Evolutionary conservation across 2,329 filamentous ascomycete genomes (phyloP), one percentile per base, ranked within the genome.

Genomic region (Clonostachys solani): DNA sequence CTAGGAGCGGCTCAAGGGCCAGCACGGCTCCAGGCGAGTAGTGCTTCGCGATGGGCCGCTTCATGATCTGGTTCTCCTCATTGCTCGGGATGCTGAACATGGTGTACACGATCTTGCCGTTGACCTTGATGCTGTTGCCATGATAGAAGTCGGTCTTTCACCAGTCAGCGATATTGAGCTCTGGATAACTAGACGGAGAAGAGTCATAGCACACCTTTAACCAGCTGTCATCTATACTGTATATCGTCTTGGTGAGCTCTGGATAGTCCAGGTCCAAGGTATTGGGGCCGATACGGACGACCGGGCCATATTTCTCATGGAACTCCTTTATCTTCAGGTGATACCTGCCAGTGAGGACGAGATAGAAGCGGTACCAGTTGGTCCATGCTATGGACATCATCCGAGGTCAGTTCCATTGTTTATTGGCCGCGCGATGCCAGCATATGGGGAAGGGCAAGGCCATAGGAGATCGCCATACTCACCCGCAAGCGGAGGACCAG

Each of bases 111-210:
- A 68, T 61, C 45, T 65, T 60, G 19, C 65, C 63, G 35, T 65
- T 54, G 46, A 61, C 56, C 33, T 63, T 51, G 23, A 60, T 58
- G 50, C 61, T 65, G 52, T 57, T 66, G 47, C 58, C 61, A 33
- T 63, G 56, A 48, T 69, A 68, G 23, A 67, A 64, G 35, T 67
- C 64, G 16, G 64, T 67, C 64, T 68, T 43, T 29, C 8, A 17
- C 40, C 33, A 33, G 19, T 17, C 10, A 41, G 7, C 5, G 33
- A 17, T 23, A 42, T 23, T 16, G 15, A 12, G 15, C 6, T 12
- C 5, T 12, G 6, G 12, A 10, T 15, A 43, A 33, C 4, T 33
- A 10, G 12, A 5, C 16, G 12, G 12, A 33, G 19, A 33, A 7
- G 15, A 15, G 12, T 23, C 12, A 1, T 15, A 13, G 48, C 42